Percentiles rank a stretch among this genome's conserved stretches.
phyloP scores from a whole-genome alignment of 805 yeast genomes.

The Metschnikowia henanensis region DNA sequence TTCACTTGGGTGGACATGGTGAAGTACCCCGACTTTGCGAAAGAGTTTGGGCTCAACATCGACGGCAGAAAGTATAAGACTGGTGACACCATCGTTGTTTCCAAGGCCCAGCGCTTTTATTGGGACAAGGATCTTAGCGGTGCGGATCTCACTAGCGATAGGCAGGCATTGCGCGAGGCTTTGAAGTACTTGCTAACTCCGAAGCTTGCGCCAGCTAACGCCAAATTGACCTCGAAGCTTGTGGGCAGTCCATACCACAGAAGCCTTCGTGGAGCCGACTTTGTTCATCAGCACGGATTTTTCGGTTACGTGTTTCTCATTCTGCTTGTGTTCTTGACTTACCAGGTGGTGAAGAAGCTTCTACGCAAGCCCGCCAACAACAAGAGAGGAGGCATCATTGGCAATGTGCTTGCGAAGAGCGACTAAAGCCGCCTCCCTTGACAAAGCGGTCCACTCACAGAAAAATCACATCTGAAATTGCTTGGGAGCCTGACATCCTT shows the following conservation, averaged over 20 bases:
- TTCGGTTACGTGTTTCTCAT: constrained; percentile 37
- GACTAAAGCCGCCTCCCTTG: constrained; percentile 4
- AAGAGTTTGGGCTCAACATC: constrained; percentile 37
- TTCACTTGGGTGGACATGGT: constrained; percentile 53
- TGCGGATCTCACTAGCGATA: constrained; percentile 30
- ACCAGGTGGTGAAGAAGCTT: neutral
- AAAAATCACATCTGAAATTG: too few relatives aligned
- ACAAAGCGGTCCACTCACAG: too few relatives aligned
- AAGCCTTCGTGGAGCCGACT: constrained; percentile 41
- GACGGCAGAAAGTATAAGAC: constrained; percentile 30
- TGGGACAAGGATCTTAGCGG: constrained; percentile 41
- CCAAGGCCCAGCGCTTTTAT: constrained; percentile 39
- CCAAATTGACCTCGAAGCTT: constrained; percentile 26
- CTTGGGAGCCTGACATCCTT: neutral
- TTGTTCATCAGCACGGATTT: constrained; percentile 44
- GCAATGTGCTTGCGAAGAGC: constrained; percentile 12
- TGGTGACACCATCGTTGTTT: constrained; percentile 60
- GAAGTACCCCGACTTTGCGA: constrained; percentile 29
- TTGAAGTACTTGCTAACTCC: constrained; percentile 42
- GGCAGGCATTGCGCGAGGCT: constrained; percentile 33
- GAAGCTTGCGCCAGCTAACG: constrained; percentile 15
- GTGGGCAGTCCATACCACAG: constrained; percentile 46
- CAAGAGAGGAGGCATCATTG: constrained; percentile 16
- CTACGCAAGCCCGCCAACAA: constrained; percentile 2
- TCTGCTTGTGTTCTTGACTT: constrained; percentile 4